Conservation (phyloP, 2,329 filamentous ascomycete species). For the Trichoderma oligosporum region DNA sequence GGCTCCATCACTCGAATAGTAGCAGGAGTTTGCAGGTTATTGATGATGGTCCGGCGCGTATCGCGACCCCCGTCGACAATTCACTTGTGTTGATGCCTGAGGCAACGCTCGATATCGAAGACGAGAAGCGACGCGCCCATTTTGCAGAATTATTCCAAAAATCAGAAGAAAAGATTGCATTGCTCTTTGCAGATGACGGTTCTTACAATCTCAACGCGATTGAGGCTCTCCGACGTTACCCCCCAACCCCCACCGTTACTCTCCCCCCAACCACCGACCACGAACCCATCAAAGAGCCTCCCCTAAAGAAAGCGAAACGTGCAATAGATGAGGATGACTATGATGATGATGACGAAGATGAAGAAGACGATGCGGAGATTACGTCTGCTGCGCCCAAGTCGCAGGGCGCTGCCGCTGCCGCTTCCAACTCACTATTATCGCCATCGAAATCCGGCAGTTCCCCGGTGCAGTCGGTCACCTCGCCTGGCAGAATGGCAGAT, state of each 20-base stretch:
- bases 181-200: conserved; percentile 64
- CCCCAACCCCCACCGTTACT: conserved; percentile 37
- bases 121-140: conserved; percentile 67
- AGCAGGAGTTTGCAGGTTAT: conserved; percentile 52
- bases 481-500: conserved; percentile 54
- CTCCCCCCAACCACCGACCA: conserved; percentile 57
- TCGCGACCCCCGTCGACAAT: conserved; percentile 50
- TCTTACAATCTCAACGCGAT: conserved; percentile 51
- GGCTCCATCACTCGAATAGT: conserved; percentile 46
- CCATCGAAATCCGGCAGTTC: conserved; percentile 68
- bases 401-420: conserved; percentile 47
- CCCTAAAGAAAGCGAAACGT: conserved; percentile 70
- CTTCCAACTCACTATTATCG: conserved; percentile 59
- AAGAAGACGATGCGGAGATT: conserved; percentile 61
- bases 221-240: conserved; percentile 49
- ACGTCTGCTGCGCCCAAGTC: conserved; percentile 50
- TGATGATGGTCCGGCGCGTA: conserved; percentile 56
- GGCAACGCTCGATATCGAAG: conserved; percentile 57
- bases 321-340: conserved; percentile 83
- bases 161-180: conserved; percentile 71
- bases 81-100: conserved; percentile 54
- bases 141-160: conserved; percentile 76
- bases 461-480: conserved; percentile 59
- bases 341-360: conserved; percentile 77
- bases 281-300: conserved; percentile 55